Evolutionary conservation across 1,284 basidiomycete genomes (phyloP), one percentile per base, ranked within the genome.

Genomic region (Ganoderma sinense): DNA sequence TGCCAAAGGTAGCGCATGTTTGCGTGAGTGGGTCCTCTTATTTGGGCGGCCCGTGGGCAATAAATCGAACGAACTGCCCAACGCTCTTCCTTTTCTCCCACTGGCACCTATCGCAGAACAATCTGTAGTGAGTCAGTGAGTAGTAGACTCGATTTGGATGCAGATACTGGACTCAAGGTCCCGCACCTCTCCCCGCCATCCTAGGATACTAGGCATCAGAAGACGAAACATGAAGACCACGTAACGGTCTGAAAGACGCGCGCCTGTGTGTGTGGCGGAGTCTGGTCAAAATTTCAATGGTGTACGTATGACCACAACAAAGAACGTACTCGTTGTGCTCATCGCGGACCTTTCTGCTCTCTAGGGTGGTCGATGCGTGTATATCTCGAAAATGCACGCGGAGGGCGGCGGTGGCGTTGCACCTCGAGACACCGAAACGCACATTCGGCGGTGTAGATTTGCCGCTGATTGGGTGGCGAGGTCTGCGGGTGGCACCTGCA

Each of bases 1-100:
- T 45, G 36, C 31, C 16, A 58, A 60, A 68, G 56, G 53, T n/a
- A 64, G 41, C 39, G 26, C 31, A 41, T 70, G 71, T 73, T 66
- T 70, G 69, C 67, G 33, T 55, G 56, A 67, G 71, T 73, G 71
- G 71, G 69, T 70, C 65, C 69, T 64, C 60, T n/a, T 23, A 66
- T 65, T 62, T 61, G 58, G 68, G 56, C 48, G 51, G 23, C 45
- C 31, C 36, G 45, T 39, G 45, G 31, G 33, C 23, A 53, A 40
- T 39, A 18, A 53, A 48, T 53, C 23, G 62, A 53, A 16, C 31
- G 33, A 18, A 64, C 62, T 13, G 29, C 8, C n/a, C 48, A 23
- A 64, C 20, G 18, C 13, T 26, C 59, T 59, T 20, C 36, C 31
- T 23, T 36, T 36, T 59, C 56, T 59, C 56, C 36, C 62, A 48